These are phyloP conservation scores for Yamadazyma atlantica DNA, from an alignment of 1,139 yeast species.

Conservation along the genomic window DNA sequence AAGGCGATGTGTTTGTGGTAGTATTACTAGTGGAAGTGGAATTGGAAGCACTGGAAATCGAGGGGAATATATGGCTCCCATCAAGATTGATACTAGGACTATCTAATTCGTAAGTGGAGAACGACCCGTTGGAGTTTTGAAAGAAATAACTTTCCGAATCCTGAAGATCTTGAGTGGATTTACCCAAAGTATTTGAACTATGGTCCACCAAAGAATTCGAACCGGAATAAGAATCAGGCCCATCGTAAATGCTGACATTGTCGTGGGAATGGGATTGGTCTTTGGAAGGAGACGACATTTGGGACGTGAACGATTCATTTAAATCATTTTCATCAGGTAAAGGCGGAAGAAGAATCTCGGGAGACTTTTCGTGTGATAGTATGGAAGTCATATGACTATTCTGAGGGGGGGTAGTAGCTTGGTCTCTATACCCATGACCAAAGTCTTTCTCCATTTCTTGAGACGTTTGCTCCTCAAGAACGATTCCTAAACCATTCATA, in stretches of 20 bases:
- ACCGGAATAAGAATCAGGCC: neutral
- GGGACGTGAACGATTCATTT: slow-evolving; percentile 5
- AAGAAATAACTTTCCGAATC: slow-evolving; percentile 12
- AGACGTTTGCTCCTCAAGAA: slow-evolving; percentile 26
- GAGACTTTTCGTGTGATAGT: no score
- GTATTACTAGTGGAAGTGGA: slow-evolving; percentile 8
- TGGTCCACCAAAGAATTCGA: neutral
- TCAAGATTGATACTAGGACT: slow-evolving; percentile 27
- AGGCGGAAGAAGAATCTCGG: slow-evolving; percentile 38
- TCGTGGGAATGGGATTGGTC: neutral
- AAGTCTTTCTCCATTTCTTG: neutral
- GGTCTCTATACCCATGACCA: neutral
- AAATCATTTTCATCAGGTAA: slow-evolving; percentile 23
- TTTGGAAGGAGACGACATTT: neutral
- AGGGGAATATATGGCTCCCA: slow-evolving; percentile 22
- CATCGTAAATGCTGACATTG: neutral
- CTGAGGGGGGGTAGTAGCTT: neutral
- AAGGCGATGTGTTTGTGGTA: slow-evolving; percentile 26
- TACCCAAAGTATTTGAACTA: neutral
- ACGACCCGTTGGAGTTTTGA: slow-evolving; percentile 17
- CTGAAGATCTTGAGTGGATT: neutral
- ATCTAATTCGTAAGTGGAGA: slow-evolving; percentile 30
- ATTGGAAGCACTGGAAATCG: slow-evolving; percentile 15
- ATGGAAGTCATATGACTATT: neutral
- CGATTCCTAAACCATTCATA: slow-evolving; percentile 31